phyloP scores from a whole-genome alignment of 768 basidiomycete species.

The Cystoderma amianthinum region DNA sequence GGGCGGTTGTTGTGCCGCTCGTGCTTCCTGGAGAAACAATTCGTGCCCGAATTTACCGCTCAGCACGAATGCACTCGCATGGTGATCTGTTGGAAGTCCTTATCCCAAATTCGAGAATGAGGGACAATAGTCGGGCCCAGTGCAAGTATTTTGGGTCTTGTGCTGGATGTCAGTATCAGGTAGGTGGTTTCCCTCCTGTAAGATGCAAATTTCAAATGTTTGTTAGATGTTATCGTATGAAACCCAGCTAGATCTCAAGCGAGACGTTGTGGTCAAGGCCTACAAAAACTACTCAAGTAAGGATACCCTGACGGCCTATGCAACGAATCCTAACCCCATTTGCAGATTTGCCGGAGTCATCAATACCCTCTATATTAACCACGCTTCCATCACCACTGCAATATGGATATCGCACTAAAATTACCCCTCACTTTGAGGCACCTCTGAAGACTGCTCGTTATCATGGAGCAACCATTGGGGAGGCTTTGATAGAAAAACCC shows the following conservation, averaged over 20 bases:
- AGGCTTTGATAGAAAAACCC: conserved; percentile 26
- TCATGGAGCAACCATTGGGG: conserved; percentile 10
- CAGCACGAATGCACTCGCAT: conserved; percentile 64
- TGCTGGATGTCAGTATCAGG: conserved; percentile 94
- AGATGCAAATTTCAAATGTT: too few relatives aligned
- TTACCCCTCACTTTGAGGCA: conserved; percentile 93
- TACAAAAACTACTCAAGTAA: conserved; percentile 69
- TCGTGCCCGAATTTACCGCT: conserved; percentile 63
- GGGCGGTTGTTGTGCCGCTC: conserved; percentile 83
- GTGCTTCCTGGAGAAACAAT: conserved; percentile 80
- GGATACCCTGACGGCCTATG: conserved; percentile 6
- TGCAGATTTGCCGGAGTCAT: conserved; percentile 45
- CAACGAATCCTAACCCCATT: not conserved
- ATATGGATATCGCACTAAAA: conserved; percentile 92
- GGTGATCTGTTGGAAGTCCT: conserved; percentile 69
- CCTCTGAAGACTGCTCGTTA: conserved; percentile 40
- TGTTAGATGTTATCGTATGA: conserved; percentile 89
- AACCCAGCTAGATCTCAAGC: conserved; percentile 80
- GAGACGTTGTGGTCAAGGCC: conserved; percentile 79
- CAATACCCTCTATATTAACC: conserved; percentile 58
- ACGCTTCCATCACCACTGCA: conserved; percentile 87
- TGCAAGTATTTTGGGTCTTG: conserved; percentile 90
- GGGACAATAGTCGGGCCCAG: conserved; percentile 58
- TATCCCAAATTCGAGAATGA: conserved; percentile 50
- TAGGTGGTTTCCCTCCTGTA: too few relatives aligned